Conservation (phyloP, 1,284 basidiomycete species). For the Polyporus tsugae region DNA sequence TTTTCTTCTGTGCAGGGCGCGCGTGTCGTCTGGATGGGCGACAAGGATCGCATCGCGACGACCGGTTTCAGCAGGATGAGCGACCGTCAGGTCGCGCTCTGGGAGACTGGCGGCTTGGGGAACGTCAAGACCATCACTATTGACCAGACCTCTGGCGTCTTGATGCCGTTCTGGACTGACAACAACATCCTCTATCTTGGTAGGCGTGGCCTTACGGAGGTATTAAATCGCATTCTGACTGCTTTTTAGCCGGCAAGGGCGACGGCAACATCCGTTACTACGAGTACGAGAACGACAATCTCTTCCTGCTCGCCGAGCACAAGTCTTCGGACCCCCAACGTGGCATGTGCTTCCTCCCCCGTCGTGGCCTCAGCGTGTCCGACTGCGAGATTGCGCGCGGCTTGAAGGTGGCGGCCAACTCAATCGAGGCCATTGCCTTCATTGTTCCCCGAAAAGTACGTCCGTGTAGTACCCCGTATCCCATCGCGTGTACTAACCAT, state of each 20-base stretch:
- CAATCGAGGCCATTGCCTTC: constrained; percentile 91
- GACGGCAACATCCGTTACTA: constrained; percentile 97
- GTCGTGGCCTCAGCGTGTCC: constrained; percentile 85
- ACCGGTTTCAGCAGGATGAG: constrained; percentile 97
- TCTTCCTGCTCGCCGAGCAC: constrained; percentile 86
- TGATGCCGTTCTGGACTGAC: constrained; percentile 98
- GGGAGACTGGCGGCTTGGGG: constrained; percentile 80
- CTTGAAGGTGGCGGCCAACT: constrained; percentile 85
- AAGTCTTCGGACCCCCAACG: constrained; percentile 93
- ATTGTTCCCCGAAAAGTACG: constrained; percentile 90
- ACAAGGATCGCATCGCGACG: constrained; percentile 87
- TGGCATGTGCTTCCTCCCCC: constrained; percentile 95
- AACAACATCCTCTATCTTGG: constrained; percentile 95
- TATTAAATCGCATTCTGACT: background rate
- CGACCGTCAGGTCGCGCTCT: constrained; percentile 88
- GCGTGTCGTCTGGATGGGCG: constrained; percentile 92
- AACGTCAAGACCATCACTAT: constrained; percentile 82
- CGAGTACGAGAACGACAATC: constrained; percentile 90
- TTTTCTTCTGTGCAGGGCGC: constrained; percentile 57
- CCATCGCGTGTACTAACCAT: background rate
- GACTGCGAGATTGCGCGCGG: constrained; percentile 97
- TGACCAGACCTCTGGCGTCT: constrained; percentile 90
- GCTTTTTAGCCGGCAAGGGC: constrained; percentile 72
- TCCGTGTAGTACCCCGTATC: background rate
- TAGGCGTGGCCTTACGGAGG: constrained; percentile 41